phyloP scores from a whole-genome alignment of 2,329 filamentous ascomycete species.

The Cryphonectria japonica region DNA sequence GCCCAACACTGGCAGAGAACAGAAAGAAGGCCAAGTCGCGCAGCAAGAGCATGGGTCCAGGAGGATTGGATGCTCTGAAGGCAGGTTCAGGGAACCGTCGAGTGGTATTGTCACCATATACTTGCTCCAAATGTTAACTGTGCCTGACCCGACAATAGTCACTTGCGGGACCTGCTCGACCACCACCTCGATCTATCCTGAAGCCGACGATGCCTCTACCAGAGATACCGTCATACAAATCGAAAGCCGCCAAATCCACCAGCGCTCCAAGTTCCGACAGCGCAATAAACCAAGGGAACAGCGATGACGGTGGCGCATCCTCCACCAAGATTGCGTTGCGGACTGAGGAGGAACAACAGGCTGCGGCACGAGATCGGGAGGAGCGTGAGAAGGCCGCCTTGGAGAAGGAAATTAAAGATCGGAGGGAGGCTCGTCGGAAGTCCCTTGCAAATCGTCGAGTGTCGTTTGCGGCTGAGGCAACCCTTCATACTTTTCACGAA shows the following conservation, averaged over 20 bases:
- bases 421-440: constrained; percentile 87
- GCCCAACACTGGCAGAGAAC: constrained; percentile 54
- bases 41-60: constrained; percentile 95
- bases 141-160: constrained; percentile 48
- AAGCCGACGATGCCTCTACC: constrained; percentile 74
- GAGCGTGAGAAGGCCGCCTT: constrained; percentile 64
- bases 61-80: constrained; percentile 82
- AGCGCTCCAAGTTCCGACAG: constrained; percentile 46
- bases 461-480: constrained; percentile 96
- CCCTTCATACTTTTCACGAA: constrained; percentile 95
- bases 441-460: constrained; percentile 91
- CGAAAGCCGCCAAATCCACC: constrained; percentile 50
- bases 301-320: constrained; percentile 39
- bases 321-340: constrained; percentile 66
- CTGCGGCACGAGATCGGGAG: constrained; percentile 69
- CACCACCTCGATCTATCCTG: constrained; percentile 71
- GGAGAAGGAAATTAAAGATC: constrained; percentile 67
- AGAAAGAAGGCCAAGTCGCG: constrained; percentile 69
- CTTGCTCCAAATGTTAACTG: constrained; percentile 40
- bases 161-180: constrained; percentile 55
- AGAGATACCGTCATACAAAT: constrained; percentile 70
- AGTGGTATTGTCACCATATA: constrained; percentile 59
- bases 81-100: constrained; percentile 75
- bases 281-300: constrained; percentile 50
- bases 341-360: constrained; percentile 73